Conservation (phyloP, 257 asterid genomes). For the Solanum verrucosum region DNA sequence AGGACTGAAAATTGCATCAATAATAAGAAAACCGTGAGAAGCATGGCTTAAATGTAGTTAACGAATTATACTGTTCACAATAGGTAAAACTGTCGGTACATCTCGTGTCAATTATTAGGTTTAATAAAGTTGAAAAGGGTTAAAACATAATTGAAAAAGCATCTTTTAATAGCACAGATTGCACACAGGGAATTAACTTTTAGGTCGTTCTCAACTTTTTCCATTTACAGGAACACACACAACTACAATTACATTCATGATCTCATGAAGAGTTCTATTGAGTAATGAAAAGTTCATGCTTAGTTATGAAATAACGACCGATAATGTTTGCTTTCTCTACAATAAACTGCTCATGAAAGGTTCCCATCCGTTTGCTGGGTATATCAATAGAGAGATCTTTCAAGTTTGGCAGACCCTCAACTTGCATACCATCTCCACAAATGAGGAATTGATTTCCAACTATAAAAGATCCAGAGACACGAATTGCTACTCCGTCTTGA, state of each 20-base stretch:
- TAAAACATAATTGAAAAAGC: background rate
- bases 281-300: conserved; percentile 78
- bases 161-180: background rate
- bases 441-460: conserved; percentile 90
- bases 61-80: background rate
- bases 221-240: background rate
- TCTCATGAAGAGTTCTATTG: conserved; percentile 8
- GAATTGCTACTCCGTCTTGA: conserved; percentile 65
- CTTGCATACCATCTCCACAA: conserved; percentile 93
- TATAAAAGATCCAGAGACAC: conserved; percentile 75
- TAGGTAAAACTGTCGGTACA: background rate
- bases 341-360: conserved; percentile 79
- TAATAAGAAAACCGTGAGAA: background rate
- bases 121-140: background rate
- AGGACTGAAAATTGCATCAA: background rate
- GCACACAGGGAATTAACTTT: background rate
- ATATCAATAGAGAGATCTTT: conserved; percentile 69
- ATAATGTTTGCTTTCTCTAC: conserved; percentile 39
- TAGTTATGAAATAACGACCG: conserved; percentile 64
- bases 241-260: background rate
- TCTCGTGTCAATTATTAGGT: background rate
- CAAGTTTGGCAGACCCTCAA: conserved; percentile 75
- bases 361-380: conserved; percentile 76
- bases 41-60: background rate
- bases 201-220: background rate